Evolutionary conservation across 2,329 filamentous ascomycete species (phyloP).

Genomic region (Stagonosporopsis tanaceti): DNA sequence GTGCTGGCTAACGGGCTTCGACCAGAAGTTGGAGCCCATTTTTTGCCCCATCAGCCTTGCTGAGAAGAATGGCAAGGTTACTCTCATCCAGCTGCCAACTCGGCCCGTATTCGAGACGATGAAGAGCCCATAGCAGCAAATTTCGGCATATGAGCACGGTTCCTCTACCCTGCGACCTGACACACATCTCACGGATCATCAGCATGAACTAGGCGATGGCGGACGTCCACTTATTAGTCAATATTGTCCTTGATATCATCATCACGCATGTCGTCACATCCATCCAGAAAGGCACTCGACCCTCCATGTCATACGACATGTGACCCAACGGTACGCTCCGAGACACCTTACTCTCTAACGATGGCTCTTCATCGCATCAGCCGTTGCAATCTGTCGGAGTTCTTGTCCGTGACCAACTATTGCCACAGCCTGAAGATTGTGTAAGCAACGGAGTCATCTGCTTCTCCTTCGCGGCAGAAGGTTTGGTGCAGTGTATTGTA

Average conservation of each 20-base stretch:
- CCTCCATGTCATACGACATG: neutral
- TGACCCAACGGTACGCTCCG: neutral
- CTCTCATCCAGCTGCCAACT: neutral
- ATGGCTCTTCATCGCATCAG: neutral
- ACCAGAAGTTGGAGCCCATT: neutral
- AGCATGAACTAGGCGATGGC: no score
- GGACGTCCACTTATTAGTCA: no score
- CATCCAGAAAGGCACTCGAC: neutral
- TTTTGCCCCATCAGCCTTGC: no score
- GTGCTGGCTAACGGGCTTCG: neutral
- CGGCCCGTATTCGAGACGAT: neutral
- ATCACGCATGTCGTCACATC: neutral
- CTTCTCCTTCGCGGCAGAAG: neutral
- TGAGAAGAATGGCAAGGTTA: neutral
- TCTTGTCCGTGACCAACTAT: neutral
- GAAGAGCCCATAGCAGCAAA: neutral
- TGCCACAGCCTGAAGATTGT: no score
- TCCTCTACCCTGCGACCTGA: no score
- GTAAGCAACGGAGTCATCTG: neutral
- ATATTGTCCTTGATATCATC: neutral
- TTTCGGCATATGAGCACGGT: neutral
- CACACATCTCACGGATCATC: no score
- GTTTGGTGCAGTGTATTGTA: neutral
- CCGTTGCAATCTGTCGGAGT: neutral
- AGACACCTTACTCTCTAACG: neutral